Evolutionary conservation across 108 stramenopile species (phyloP).

Genomic region (Pseudonitzschia pungens): DNA sequence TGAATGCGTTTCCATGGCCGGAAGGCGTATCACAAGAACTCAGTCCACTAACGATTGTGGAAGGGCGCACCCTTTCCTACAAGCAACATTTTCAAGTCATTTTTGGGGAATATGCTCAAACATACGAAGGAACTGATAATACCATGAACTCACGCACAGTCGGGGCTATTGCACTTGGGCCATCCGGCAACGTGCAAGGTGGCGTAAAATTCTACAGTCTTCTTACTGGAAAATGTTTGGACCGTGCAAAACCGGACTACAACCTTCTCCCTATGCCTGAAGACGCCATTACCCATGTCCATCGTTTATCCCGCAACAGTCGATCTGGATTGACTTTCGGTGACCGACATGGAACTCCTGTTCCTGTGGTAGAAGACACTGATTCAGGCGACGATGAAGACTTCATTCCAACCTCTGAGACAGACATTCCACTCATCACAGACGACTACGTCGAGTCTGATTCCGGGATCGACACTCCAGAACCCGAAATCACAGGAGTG

Average conservation of each 20-base stretch:
- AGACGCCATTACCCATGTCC: constrained; percentile 1
- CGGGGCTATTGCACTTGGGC: too few relatives aligned
- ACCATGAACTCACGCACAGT: too few relatives aligned
- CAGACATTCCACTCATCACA: background rate
- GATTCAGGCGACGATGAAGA: background rate
- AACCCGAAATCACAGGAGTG: constrained; percentile 1
- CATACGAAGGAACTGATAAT: too few relatives aligned
- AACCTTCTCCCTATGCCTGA: background rate
- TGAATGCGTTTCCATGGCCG: constrained; percentile 29
- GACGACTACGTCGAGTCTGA: background rate
- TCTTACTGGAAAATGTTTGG: constrained; percentile 7
- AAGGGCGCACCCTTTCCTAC: too few relatives aligned
- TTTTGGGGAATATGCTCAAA: too few relatives aligned
- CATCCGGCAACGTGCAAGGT: constrained; percentile 21
- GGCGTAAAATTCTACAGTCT: constrained; percentile 11
- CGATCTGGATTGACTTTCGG: background rate
- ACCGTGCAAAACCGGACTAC: background rate
- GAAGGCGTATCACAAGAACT: constrained; percentile 26
- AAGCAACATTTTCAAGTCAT: too few relatives aligned
- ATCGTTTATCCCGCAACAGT: background rate
- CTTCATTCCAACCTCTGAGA: background rate
- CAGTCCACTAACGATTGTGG: too few relatives aligned
- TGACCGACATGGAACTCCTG: background rate
- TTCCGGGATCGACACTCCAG: background rate
- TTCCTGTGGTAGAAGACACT: background rate